Conservation (phyloP, 2,329 filamentous ascomycete genomes). For the Verticillium isaacii region DNA sequence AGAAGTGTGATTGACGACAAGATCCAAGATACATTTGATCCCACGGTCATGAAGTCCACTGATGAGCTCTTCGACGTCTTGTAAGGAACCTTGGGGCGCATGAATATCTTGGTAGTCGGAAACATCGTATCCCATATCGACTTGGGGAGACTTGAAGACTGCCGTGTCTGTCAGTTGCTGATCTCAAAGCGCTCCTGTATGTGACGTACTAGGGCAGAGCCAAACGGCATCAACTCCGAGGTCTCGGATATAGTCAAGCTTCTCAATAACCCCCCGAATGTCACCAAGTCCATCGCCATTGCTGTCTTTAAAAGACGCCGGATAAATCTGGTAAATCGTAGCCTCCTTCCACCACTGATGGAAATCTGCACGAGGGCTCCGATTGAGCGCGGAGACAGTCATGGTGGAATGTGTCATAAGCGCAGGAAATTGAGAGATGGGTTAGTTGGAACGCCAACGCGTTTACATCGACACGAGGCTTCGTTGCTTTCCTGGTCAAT, state of each 20-base stretch:
- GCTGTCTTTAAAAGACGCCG: conserved; percentile 21
- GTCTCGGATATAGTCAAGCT: conserved; percentile 21
- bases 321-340: conserved; percentile 53
- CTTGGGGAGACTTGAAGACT: conserved; percentile 36
- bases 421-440: background rate
- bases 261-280: conserved; percentile 16
- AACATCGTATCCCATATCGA: conserved; percentile 64
- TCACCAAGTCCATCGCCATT: conserved; percentile 17
- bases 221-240: conserved; percentile 16
- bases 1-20: conserved; percentile 25
- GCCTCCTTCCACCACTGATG: conserved; percentile 50
- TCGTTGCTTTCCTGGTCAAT: background rate
- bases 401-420: conserved; percentile 11
- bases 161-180: background rate
- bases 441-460: background rate
- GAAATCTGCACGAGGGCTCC: background rate
- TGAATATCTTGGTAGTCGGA: conserved; percentile 45
- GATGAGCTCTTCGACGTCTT: conserved; percentile 60
- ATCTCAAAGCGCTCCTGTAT: background rate
- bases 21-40: conserved; percentile 19
- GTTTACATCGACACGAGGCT: background rate
- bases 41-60: conserved; percentile 44
- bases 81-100: conserved; percentile 56
- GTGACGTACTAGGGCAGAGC: conserved; percentile 16
- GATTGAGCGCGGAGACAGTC: conserved; percentile 3